Conservation (phyloP, 2,329 filamentous ascomycete species). For the Colletotrichum orchidophilum region DNA sequence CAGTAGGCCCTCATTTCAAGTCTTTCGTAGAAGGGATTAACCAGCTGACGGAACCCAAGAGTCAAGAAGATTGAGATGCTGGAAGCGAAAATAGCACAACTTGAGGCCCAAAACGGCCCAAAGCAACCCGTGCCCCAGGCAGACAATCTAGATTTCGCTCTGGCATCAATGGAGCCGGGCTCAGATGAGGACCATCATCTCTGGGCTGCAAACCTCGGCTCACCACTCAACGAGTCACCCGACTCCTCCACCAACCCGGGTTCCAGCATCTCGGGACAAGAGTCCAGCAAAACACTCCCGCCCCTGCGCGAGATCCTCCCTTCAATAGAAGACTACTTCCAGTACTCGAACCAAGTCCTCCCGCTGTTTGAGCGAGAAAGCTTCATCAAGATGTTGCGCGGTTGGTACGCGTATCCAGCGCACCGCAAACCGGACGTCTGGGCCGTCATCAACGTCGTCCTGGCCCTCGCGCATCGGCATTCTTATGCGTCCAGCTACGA, state of each 20-base stretch:
- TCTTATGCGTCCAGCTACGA: slow-evolving; percentile 12
- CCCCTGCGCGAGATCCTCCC: slow-evolving; percentile 34
- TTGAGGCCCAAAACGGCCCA: slow-evolving; percentile 2
- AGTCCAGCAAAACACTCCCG: slow-evolving; percentile 21
- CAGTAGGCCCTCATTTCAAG: background rate
- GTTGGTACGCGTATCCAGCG: slow-evolving; percentile 31
- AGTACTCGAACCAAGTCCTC: slow-evolving; percentile 31
- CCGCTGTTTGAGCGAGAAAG: slow-evolving; percentile 34
- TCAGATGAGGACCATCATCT: background rate
- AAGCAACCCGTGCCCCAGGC: background rate
- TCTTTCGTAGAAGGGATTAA: accelerated
- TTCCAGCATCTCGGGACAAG: background rate
- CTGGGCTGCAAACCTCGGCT: background rate
- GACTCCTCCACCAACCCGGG: background rate
- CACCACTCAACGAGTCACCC: background rate
- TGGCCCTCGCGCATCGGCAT: slow-evolving; percentile 29
- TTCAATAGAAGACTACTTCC: slow-evolving; percentile 35
- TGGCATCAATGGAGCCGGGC: background rate
- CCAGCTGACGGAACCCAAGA: background rate
- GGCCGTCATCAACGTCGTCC: slow-evolving; percentile 39
- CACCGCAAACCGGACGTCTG: slow-evolving; percentile 37
- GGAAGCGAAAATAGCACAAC: slow-evolving; percentile 9
- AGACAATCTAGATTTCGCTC: background rate
- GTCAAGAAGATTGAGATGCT: slow-evolving; percentile 19
- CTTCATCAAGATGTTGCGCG: slow-evolving; percentile 36